Conservation (phyloP, 345 rosid species). For the Hirschfeldia incana region DNA sequence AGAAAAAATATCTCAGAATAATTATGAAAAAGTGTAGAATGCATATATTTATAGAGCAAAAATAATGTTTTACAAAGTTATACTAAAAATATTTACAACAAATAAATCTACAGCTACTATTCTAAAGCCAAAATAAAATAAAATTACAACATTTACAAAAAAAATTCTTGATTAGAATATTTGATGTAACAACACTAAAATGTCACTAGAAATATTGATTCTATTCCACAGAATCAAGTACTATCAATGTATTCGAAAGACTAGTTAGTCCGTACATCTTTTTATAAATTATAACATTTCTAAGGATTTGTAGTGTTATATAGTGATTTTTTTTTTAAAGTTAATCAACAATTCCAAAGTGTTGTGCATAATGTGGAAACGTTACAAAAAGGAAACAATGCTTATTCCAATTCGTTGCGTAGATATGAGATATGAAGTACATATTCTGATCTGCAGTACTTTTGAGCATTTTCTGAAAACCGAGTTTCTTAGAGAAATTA, state of each 20-base stretch:
- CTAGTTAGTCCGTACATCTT: not conserved
- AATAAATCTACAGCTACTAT: no score
- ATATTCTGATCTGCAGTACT: not conserved
- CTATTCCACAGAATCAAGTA: slow-evolving; percentile 34
- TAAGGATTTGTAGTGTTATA: not conserved
- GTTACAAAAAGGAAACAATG: not conserved
- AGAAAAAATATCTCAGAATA: no score
- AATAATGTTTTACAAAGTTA: no score
- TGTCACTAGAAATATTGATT: slow-evolving; percentile 16
- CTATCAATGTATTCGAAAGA: not conserved
- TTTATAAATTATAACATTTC: not conserved
- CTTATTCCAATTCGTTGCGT: not conserved
- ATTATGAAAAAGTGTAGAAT: no score
- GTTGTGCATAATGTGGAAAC: slow-evolving; percentile 2
- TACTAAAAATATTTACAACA: no score
- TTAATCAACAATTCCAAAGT: not conserved
- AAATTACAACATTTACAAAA: no score
- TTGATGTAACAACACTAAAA: slow-evolving; percentile 37
- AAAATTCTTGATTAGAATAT: slow-evolving; percentile 21
- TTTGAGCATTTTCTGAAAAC: not conserved
- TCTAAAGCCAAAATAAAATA: no score
- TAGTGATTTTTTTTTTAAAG: not conserved
- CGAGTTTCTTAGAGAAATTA: not conserved
- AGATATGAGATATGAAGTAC: not conserved
- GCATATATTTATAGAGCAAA: no score